Evolutionary conservation across 2,329 filamentous ascomycete species (phyloP).

Genomic region (Hypoxylon sp.): DNA sequence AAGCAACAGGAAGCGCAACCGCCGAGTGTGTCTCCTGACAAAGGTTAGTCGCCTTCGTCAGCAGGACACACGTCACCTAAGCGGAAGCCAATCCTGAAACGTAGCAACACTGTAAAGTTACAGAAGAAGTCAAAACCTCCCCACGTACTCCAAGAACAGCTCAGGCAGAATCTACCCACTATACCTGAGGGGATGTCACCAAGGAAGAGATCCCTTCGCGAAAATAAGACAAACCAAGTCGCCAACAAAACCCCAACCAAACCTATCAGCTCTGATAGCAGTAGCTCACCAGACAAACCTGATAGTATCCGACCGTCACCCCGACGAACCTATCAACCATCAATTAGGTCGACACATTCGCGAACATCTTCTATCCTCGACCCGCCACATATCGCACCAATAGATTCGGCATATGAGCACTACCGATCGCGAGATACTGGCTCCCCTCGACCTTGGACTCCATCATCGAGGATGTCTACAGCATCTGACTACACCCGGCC

Average conservation of each 20-base stretch:
- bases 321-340: slow-evolving; percentile 67
- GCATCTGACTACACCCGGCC: slow-evolving; percentile 78
- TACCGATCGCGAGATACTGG: slow-evolving; percentile 65
- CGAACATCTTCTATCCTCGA: slow-evolving; percentile 68
- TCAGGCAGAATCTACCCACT: slow-evolving; percentile 61
- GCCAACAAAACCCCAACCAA: slow-evolving; percentile 34
- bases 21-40: slow-evolving; percentile 40
- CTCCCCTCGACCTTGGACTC: slow-evolving; percentile 73
- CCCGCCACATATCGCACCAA: slow-evolving; percentile 71
- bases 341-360: slow-evolving; percentile 63
- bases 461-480: slow-evolving; percentile 63
- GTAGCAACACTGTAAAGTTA: slow-evolving; percentile 64
- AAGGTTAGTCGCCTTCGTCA: slow-evolving; percentile 34
- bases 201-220: slow-evolving; percentile 58
- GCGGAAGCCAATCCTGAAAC: slow-evolving; percentile 49
- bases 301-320: slow-evolving; percentile 62
- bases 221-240: slow-evolving; percentile 48
- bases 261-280: slow-evolving; percentile 45
- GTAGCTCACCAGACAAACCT: slow-evolving; percentile 59
- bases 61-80: slow-evolving; percentile 38
- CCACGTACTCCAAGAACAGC: slow-evolving; percentile 53
- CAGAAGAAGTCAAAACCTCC: slow-evolving; percentile 60
- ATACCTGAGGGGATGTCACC: slow-evolving; percentile 67
- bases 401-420: slow-evolving; percentile 74
- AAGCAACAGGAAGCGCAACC: slow-evolving; percentile 58